A percentile compares a stretch with the other conserved stretches of the same genome.
These are phyloP conservation scores for Sherardia arvensis DNA, from an alignment of 257 asterid species.

Conservation along the genomic window DNA sequence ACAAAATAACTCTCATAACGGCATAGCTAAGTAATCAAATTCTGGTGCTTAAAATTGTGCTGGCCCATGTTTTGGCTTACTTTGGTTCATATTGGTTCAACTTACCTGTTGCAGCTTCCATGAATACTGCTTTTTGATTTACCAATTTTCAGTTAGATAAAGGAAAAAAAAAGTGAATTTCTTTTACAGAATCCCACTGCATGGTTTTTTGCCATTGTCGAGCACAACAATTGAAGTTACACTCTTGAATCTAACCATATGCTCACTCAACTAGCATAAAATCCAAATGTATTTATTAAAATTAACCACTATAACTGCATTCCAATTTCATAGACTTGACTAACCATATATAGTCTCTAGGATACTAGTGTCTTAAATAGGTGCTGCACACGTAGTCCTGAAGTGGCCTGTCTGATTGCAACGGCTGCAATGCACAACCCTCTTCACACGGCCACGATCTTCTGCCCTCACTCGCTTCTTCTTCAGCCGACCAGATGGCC, in stretches of 20 bases:
- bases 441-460: constrained; percentile 74
- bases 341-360: background rate
- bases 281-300: no score
- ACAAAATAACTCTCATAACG: background rate
- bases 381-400: constrained; percentile 96
- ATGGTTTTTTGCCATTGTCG: no score
- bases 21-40: background rate
- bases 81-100: no score
- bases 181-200: no score
- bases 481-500: constrained; percentile 81
- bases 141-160: no score
- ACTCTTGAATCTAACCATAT: no score
- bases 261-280: no score
- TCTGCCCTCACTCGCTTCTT: constrained; percentile 87
- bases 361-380: constrained; percentile 37
- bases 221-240: no score
- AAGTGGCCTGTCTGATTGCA: constrained; percentile 96
- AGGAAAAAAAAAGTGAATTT: no score
- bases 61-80: background rate
- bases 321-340: background rate
- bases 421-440: constrained; percentile 94
- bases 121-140: no score
- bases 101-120: no score
- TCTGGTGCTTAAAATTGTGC: background rate
- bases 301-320: background rate